Evolutionary conservation across 495 filamentous ascomycete genomes (phyloP).

Genomic region (Xylaria palmicola): DNA sequence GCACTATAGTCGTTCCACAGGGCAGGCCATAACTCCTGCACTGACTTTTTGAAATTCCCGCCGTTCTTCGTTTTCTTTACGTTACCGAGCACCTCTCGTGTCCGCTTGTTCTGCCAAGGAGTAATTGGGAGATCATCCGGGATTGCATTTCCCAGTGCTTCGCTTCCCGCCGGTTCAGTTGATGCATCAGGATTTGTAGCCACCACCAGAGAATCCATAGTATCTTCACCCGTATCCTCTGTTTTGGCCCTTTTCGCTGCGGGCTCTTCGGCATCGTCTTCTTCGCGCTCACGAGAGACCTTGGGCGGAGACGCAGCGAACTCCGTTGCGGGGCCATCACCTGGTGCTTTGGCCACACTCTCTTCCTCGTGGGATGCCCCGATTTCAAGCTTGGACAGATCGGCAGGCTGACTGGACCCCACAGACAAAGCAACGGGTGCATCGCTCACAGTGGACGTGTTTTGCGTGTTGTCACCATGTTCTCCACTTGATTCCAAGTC

Average conservation of each 20-base stretch:
- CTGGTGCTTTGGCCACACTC: conserved; percentile 16
- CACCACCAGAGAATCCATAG: conserved; percentile 30
- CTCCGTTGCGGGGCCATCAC: conserved; percentile 40
- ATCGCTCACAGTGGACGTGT: conserved; percentile 28
- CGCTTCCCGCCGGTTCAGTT: conserved; percentile 12
- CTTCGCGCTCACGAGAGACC: conserved; percentile 68
- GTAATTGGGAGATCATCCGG: conserved; percentile 41
- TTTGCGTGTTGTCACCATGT: conserved; percentile 24
- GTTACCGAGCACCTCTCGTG: conserved; percentile 58
- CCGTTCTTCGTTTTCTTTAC: conserved; percentile 81
- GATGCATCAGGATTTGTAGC: conserved; percentile 11
- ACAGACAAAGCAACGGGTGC: conserved; percentile 23
- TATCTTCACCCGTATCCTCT: conserved; percentile 31
- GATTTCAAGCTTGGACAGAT: conserved; percentile 34
- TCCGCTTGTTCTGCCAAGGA: conserved; percentile 44
- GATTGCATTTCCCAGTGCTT: conserved; percentile 24
- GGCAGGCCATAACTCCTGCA: conserved; percentile 52
- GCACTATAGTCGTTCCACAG: conserved; percentile 64
- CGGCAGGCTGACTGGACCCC: conserved; percentile 24
- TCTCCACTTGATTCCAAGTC: conserved; percentile 11
- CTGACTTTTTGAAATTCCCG: conserved; percentile 68
- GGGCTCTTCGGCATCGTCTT: conserved; percentile 68
- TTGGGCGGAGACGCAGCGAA: conserved; percentile 43
- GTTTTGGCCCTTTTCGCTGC: conserved; percentile 76
- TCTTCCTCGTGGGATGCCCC: conserved; percentile 23